Conservation (phyloP, 2,329 filamentous ascomycete genomes). For the Alternaria sp. region DNA sequence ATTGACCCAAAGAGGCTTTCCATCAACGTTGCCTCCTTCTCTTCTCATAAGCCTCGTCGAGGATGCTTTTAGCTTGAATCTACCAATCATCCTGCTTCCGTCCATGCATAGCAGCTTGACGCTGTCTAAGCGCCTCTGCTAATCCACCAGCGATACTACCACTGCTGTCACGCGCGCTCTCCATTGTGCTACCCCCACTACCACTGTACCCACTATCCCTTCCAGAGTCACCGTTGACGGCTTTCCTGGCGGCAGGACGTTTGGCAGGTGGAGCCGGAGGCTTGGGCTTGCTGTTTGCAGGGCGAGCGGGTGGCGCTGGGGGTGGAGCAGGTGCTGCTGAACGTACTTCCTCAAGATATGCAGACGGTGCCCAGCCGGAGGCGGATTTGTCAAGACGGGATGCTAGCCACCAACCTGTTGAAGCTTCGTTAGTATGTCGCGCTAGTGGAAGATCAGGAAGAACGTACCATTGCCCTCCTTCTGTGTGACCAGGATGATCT, state of each 20-base stretch:
- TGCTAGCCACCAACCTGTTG: slow-evolving; percentile 91
- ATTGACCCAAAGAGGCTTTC: neutral
- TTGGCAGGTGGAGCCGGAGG: slow-evolving; percentile 82
- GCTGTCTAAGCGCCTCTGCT: slow-evolving; percentile 57
- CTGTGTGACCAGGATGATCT: slow-evolving; percentile 86
- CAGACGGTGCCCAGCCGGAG: slow-evolving; percentile 94
- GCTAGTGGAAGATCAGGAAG: neutral
- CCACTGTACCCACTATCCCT: slow-evolving; percentile 67
- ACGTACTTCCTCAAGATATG: slow-evolving; percentile 85
- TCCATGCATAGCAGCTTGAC: slow-evolving; percentile 58
- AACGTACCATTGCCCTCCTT: slow-evolving; percentile 91
- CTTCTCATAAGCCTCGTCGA: neutral
- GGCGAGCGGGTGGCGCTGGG: slow-evolving; percentile 59
- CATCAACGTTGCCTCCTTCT: neutral
- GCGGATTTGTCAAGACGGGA: slow-evolving; percentile 70
- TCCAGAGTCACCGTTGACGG: slow-evolving; percentile 63
- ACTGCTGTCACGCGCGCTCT: slow-evolving; percentile 49
- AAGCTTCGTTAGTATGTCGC: slow-evolving; percentile 21
- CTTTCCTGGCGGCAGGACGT: slow-evolving; percentile 76
- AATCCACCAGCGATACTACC: slow-evolving; percentile 57
- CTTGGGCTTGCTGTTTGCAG: slow-evolving; percentile 71
- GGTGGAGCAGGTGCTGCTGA: slow-evolving; percentile 63
- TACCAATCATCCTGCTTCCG: slow-evolving; percentile 47
- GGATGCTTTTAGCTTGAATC: neutral
- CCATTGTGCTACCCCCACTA: slow-evolving; percentile 46